These are phyloP conservation scores for Grigorovia yakushimaensis DNA, from an alignment of 805 yeast genomes.

Conservation along the genomic window DNA sequence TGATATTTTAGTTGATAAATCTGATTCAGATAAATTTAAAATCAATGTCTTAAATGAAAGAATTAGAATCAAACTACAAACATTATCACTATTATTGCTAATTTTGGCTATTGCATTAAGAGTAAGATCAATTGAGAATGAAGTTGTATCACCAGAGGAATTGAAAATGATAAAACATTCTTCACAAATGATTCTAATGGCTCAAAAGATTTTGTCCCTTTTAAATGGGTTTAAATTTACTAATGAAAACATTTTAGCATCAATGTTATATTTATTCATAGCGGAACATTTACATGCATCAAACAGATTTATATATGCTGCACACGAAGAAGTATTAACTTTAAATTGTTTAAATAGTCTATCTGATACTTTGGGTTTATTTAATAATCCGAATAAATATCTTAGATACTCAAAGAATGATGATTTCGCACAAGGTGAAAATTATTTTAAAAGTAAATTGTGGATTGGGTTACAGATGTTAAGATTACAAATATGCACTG, in stretches of 20 bases:
- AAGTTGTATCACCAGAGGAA: background rate
- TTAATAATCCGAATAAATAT: constrained; percentile 7
- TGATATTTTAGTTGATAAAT: constrained; percentile 1
- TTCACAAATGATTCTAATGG: constrained; percentile 4
- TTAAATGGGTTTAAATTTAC: constrained; percentile 10
- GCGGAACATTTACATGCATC: constrained; percentile 10
- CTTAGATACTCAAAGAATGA: constrained; percentile 3
- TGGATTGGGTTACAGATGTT: constrained; percentile 16
- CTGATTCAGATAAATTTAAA: constrained; percentile 3
- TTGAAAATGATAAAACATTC: constrained; percentile 1
- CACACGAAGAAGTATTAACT: constrained; percentile 6
- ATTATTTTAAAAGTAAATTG: constrained; percentile 7
- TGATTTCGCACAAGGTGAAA: background rate
- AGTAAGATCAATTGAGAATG: background rate
- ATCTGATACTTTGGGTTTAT: constrained; percentile 10
- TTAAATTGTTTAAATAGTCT: constrained; percentile 6
- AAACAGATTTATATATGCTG: constrained; percentile 5
- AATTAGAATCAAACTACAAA: constrained; percentile 9
- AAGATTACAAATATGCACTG: constrained; percentile 5
- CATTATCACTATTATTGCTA: constrained; percentile 6
- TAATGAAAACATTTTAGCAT: constrained; percentile 10
- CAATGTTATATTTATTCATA: constrained; percentile 8
- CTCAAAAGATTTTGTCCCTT: constrained; percentile 9
- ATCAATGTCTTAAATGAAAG: constrained; percentile 7
- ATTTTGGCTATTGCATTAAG: constrained; percentile 7